Evolutionary conservation across 2,329 filamentous ascomycete species (phyloP).

Genomic region (Ophiostoma himal-ulmi): DNA sequence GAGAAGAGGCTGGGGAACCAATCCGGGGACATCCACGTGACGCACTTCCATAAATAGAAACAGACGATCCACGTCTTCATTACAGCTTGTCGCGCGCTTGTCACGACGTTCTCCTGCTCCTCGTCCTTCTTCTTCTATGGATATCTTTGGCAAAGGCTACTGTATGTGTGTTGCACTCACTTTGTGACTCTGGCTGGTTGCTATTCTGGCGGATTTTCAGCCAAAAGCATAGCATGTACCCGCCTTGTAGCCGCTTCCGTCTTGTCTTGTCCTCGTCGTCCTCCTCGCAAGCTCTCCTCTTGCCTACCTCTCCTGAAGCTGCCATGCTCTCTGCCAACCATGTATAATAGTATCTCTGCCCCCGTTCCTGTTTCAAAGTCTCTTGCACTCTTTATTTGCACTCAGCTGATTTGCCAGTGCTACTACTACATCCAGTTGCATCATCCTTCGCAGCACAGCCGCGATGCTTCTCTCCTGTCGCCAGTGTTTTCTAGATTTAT

Average conservation of each 20-base stretch:
- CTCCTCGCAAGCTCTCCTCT: neutral
- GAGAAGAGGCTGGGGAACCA: neutral
- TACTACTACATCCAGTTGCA: neutral
- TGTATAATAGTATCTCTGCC: neutral
- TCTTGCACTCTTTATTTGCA: neutral
- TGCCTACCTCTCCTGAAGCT: neutral
- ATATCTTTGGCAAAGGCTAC: neutral
- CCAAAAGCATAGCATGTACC: neutral
- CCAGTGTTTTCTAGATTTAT: neutral
- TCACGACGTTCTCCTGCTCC: neutral
- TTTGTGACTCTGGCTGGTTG: too few relatives aligned
- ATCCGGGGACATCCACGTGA: constrained; percentile 15
- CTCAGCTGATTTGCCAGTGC: neutral
- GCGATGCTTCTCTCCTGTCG: neutral
- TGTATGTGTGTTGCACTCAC: neutral
- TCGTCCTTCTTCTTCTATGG: neutral
- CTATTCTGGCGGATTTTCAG: neutral
- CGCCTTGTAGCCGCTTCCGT: neutral
- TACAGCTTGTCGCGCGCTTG: constrained; percentile 1
- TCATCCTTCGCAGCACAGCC: neutral
- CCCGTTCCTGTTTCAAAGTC: neutral
- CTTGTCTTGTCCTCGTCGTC: neutral
- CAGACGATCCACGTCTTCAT: neutral
- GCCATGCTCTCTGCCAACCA: neutral
- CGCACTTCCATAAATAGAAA: constrained; percentile 19